These are phyloP conservation scores for Dendrobium nobile DNA, from an alignment of 106 monocot species.

Conservation along the genomic window DNA sequence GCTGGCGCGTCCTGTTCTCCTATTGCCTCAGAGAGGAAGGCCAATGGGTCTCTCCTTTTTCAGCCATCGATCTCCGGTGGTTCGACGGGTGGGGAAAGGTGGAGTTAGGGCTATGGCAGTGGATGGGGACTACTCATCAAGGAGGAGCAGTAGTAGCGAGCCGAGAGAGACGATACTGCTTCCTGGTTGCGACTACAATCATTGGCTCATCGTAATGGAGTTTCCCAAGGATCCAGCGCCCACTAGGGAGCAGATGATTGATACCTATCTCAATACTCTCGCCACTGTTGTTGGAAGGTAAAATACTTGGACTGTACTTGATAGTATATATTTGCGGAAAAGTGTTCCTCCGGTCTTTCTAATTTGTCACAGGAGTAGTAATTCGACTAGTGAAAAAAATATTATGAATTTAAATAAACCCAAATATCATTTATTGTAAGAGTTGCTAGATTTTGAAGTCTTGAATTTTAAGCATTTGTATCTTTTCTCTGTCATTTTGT, in stretches of 20 bases:
- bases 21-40: background rate
- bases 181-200: slow-evolving; percentile 96
- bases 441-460: no score
- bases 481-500: no score
- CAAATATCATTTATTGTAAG: no score
- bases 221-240: slow-evolving; percentile 94
- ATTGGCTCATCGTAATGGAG: slow-evolving; percentile 97
- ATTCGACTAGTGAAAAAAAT: no score
- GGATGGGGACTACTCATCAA: slow-evolving; percentile 28
- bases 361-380: no score
- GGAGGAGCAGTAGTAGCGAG: slow-evolving; percentile 34
- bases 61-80: background rate
- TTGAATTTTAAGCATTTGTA: no score
- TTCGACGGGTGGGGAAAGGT: background rate
- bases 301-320: background rate
- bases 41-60: background rate
- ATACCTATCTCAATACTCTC: slow-evolving; percentile 79
- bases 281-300: slow-evolving; percentile 87
- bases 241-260: slow-evolving; percentile 94
- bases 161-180: slow-evolving; percentile 79
- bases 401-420: no score
- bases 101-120: slow-evolving; percentile 28
- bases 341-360: no score
- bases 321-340: no score
- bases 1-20: background rate